Evolutionary conservation across 179 eudicot species (phyloP).

Genomic region (Vitellaria paradoxa): DNA sequence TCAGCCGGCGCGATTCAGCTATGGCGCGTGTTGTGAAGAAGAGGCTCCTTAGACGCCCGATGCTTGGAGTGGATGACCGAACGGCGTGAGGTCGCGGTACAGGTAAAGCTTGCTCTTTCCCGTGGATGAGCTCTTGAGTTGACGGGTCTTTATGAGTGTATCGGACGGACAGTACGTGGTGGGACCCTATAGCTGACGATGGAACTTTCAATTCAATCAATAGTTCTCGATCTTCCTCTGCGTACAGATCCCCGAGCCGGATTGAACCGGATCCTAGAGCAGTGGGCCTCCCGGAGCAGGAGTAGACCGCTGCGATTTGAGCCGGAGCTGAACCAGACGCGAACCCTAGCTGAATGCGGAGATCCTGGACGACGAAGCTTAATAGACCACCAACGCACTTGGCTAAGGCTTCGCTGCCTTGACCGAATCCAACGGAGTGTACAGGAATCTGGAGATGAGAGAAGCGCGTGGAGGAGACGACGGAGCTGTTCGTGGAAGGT

Average conservation of each 20-base stretch:
- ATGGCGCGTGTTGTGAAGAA: constrained; percentile 64
- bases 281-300: constrained; percentile 37
- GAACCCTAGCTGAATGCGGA: constrained; percentile 52
- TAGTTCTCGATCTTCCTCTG: constrained; percentile 76
- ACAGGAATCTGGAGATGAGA: constrained; percentile 52
- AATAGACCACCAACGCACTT: constrained; percentile 50
- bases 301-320: constrained; percentile 67
- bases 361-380: constrained; percentile 60
- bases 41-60: constrained; percentile 55
- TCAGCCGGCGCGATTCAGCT: constrained; percentile 64
- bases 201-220: constrained; percentile 69
- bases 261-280: constrained; percentile 42
- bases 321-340: constrained; percentile 56
- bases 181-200: constrained; percentile 53
- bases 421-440: constrained; percentile 35
- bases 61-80: constrained; percentile 40
- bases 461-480: constrained; percentile 39
- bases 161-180: constrained; percentile 70
- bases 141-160: constrained; percentile 60
- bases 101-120: constrained; percentile 49
- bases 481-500: neutral
- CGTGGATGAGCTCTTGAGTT: constrained; percentile 42
- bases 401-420: constrained; percentile 29
- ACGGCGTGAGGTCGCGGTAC: constrained; percentile 61
- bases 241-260: constrained; percentile 64